Conservation (phyloP, 345 rosid species). For the Syzygium jambos region DNA sequence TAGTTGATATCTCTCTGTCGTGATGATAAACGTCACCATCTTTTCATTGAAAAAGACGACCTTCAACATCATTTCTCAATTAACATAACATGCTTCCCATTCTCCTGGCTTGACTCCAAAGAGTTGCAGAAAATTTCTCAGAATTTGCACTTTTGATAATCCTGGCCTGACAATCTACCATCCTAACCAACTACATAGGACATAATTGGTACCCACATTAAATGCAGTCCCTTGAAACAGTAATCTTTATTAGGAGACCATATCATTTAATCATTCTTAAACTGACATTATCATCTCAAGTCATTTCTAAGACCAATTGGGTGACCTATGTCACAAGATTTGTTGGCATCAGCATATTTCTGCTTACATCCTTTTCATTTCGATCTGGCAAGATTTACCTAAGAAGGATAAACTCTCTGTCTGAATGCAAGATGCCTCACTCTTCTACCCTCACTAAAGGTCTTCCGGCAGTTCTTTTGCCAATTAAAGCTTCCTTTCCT, state of each 20-base stretch:
- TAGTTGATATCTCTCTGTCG: background rate
- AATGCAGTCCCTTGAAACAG: background rate
- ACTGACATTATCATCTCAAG: background rate
- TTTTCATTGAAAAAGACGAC: background rate
- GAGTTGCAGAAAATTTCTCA: background rate
- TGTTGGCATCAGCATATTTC: background rate
- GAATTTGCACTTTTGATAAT: background rate
- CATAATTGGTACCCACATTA: background rate
- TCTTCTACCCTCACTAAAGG: background rate
- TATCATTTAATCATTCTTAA: background rate
- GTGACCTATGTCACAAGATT: background rate
- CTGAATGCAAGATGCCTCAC: background rate
- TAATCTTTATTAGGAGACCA: background rate
- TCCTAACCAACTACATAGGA: background rate
- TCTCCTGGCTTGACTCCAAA: background rate
- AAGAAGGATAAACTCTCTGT: background rate
- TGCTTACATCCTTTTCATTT: background rate
- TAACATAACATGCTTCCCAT: background rate
- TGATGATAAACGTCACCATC: background rate
- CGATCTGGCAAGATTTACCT: background rate
- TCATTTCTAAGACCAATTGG: background rate
- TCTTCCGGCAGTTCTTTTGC: background rate
- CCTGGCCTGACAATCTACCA: background rate
- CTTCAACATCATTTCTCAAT: background rate
- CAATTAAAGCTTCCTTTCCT: background rate